A percentile compares a stretch with the other conserved stretches of the same genome.
These are phyloP conservation scores for Bruguiera hainesii DNA, from an alignment of 441 rosid genomes.

Conservation along the genomic window DNA sequence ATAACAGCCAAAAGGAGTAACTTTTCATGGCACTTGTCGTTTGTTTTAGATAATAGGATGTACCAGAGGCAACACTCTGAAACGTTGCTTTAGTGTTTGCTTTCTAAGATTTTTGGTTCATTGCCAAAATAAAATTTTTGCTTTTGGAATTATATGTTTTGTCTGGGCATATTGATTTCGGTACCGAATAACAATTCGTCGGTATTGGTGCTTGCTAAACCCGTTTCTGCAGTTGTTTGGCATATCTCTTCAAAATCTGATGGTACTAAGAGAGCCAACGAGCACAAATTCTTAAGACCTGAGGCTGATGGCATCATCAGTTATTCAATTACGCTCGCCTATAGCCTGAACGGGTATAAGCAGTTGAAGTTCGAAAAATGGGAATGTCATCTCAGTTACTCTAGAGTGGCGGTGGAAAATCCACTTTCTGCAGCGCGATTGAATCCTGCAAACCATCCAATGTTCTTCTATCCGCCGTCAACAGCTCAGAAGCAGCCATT, in stretches of 20 bases:
- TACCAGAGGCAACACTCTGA: background rate
- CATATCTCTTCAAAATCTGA: too few species aligned
- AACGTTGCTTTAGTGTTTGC: background rate
- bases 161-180: too few species aligned
- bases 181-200: too few species aligned
- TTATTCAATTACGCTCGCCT: constrained; percentile 27
- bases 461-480: constrained; percentile 54
- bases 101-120: background rate
- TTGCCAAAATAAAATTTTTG: background rate
- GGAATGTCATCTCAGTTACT: constrained; percentile 4
- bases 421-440: constrained; percentile 54
- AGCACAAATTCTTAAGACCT: too few species aligned
- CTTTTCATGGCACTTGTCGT: background rate
- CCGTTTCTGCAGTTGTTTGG: too few species aligned
- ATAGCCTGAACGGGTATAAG: constrained; percentile 49
- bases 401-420: constrained; percentile 59
- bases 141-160: background rate
- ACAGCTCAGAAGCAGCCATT: constrained; percentile 59
- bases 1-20: background rate
- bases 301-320: background rate
- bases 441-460: constrained; percentile 88
- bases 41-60: background rate
- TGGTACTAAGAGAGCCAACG: too few species aligned
- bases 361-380: constrained; percentile 46
- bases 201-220: too few species aligned